Conservation (phyloP, 441 rosid species). For the Kokia cookei region DNA sequence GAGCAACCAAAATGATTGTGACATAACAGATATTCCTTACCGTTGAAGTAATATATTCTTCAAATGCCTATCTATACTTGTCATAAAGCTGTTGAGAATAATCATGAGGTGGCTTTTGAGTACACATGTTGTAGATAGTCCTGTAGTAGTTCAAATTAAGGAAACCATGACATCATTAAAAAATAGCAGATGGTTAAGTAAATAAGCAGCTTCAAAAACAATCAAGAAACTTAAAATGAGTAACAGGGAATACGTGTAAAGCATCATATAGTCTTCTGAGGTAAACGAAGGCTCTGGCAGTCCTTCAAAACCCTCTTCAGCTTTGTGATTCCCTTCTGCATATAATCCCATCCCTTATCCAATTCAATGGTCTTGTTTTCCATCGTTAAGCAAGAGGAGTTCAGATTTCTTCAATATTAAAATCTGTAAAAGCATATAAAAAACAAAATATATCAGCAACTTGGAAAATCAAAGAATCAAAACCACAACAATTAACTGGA, state of each 20-base stretch:
- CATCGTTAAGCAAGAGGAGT: constrained; percentile 12
- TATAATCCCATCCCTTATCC: constrained; percentile 81
- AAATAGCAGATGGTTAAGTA: background rate
- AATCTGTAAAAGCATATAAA: background rate
- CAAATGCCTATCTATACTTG: constrained; percentile 70
- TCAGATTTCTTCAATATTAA: constrained; percentile 1
- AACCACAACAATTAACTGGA: background rate
- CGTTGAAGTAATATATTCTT: constrained; percentile 54
- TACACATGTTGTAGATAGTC: constrained; percentile 87
- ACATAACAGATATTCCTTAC: constrained; percentile 30
- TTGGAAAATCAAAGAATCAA: background rate
- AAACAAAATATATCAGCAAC: background rate
- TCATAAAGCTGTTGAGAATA: constrained; percentile 93
- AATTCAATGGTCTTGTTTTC: constrained; percentile 56
- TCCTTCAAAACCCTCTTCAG: constrained; percentile 68
- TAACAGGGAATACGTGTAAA: constrained; percentile 59
- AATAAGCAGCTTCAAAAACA: background rate
- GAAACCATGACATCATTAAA: background rate
- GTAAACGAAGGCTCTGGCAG: constrained; percentile 44
- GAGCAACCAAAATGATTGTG: background rate
- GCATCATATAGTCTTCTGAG: constrained; percentile 79
- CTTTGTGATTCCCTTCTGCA: constrained; percentile 78
- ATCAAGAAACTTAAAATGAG: background rate
- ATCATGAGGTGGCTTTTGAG: constrained; percentile 90
- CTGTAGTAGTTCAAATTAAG: constrained; percentile 30